phyloP scores from a whole-genome alignment of 495 filamentous ascomycete genomes.

The Aspergillus sclerotioniger region DNA sequence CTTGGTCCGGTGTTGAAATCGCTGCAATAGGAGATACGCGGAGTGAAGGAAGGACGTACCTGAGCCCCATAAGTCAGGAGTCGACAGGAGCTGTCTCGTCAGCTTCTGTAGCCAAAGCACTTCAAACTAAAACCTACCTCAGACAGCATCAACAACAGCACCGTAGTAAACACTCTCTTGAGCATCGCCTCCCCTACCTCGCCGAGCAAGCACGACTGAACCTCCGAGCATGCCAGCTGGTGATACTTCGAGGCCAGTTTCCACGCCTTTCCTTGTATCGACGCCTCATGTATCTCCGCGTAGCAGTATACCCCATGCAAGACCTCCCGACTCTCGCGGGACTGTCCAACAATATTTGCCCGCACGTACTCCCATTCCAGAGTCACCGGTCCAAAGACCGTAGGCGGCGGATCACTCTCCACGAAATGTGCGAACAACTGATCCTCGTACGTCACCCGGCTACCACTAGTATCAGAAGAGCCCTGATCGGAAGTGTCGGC shows the following conservation, averaged over 20 bases:
- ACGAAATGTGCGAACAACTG: conserved; percentile 35
- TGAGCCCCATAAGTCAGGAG: conserved; percentile 26
- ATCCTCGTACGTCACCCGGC: conserved; percentile 30
- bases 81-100: conserved; percentile 30
- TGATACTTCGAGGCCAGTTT: conserved; percentile 34
- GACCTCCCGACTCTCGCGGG: conserved; percentile 26
- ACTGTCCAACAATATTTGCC: conserved; percentile 26
- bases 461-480: background rate
- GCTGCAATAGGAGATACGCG: conserved; percentile 33
- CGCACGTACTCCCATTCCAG: conserved; percentile 41
- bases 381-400: conserved; percentile 33
- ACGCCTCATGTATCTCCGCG: conserved; percentile 33
- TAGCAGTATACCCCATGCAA: conserved; percentile 39
- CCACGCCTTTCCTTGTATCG: conserved; percentile 32
- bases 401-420: conserved; percentile 33
- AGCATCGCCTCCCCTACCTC: conserved; percentile 28
- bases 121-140: conserved; percentile 27
- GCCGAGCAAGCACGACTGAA: conserved; percentile 32
- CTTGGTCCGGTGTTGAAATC: conserved; percentile 31
- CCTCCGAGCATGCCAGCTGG: conserved; percentile 32
- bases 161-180: conserved; percentile 29
- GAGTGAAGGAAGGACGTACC: conserved; percentile 38
- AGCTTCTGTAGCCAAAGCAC: background rate
- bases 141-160: conserved; percentile 41
- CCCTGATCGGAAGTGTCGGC: background rate